Evolutionary conservation across 768 basidiomycete species (phyloP).

Genomic region (Favolaschia claudopus): DNA sequence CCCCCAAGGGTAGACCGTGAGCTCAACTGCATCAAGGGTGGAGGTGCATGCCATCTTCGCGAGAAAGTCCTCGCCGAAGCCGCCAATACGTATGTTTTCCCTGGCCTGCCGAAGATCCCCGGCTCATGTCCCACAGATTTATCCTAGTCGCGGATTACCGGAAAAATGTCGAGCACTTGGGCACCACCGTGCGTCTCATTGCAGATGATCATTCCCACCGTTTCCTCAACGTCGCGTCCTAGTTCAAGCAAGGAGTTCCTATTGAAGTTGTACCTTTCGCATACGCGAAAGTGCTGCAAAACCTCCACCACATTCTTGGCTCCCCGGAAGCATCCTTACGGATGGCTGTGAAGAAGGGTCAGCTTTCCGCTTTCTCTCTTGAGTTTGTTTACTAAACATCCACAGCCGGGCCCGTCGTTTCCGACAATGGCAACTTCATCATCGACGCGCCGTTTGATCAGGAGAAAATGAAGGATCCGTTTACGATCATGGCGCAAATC

Average conservation of each 20-base stretch:
- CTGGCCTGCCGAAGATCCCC: neutral
- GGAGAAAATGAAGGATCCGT: conserved; percentile 72
- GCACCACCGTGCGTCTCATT: conserved; percentile 79
- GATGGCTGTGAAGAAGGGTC: conserved; percentile 88
- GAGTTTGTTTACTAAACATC: neutral
- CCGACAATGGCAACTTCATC: conserved; percentile 97
- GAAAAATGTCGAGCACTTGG: conserved; percentile 86
- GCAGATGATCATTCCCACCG: neutral
- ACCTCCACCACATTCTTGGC: conserved; percentile 64
- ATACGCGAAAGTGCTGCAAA: conserved; percentile 85
- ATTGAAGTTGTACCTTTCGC: conserved; percentile 98
- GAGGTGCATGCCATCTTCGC: conserved; percentile 94
- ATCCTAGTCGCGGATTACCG: conserved; percentile 94
- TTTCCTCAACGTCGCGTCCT: neutral
- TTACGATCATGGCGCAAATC: conserved; percentile 75
- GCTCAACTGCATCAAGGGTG: conserved; percentile 96
- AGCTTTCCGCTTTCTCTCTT: neutral
- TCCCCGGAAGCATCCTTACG: conserved; percentile 80
- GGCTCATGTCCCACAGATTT: conserved; percentile 57
- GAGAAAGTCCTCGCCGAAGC: conserved; percentile 99
- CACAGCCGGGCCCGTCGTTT: conserved; percentile 91
- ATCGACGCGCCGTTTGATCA: conserved; percentile 93
- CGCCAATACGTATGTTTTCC: conserved; percentile 74
- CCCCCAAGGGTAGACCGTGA: conserved; percentile 75
- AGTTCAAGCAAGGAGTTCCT: conserved; percentile 92